A percentile compares a stretch with the other conserved stretches of the same genome.
phyloP scores from a whole-genome alignment of 2,329 filamentous ascomycete species.

The Rutstroemia sp. region DNA sequence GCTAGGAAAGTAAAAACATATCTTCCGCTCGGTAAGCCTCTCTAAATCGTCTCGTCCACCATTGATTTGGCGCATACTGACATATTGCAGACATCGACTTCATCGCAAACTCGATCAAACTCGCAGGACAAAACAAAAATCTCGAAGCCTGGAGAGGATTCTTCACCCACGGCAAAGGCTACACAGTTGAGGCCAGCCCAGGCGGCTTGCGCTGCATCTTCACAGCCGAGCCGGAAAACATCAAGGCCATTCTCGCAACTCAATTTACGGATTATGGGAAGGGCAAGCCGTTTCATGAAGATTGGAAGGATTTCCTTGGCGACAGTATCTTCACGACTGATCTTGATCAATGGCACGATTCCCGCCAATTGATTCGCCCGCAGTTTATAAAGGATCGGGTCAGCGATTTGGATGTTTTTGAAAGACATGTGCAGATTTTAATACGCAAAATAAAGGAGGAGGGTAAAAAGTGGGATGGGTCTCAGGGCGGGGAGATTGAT shows the following conservation, averaged over 20 bases:
- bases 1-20: constrained; percentile 32
- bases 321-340: constrained; percentile 78
- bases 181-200: constrained; percentile 49
- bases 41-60: neutral
- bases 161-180: constrained; percentile 32
- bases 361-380: constrained; percentile 73
- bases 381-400: constrained; percentile 83
- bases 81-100: constrained; percentile 54
- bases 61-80: neutral
- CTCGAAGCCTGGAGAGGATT: constrained; percentile 55
- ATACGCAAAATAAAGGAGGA: constrained; percentile 58
- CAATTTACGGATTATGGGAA: constrained; percentile 85
- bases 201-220: constrained; percentile 40
- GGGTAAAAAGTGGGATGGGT: constrained; percentile 36
- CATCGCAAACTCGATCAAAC: constrained; percentile 30
- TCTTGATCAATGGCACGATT: constrained; percentile 69
- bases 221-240: constrained; percentile 80
- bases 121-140: constrained; percentile 39
- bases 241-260: constrained; percentile 82
- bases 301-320: constrained; percentile 71
- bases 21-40: constrained; percentile 39
- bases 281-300: constrained; percentile 63
- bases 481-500: constrained; percentile 57
- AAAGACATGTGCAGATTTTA: constrained; percentile 68
- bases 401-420: constrained; percentile 74